Conservation (phyloP, 352 stramenopile genomes). For the Globisporangium viniferum region DNA sequence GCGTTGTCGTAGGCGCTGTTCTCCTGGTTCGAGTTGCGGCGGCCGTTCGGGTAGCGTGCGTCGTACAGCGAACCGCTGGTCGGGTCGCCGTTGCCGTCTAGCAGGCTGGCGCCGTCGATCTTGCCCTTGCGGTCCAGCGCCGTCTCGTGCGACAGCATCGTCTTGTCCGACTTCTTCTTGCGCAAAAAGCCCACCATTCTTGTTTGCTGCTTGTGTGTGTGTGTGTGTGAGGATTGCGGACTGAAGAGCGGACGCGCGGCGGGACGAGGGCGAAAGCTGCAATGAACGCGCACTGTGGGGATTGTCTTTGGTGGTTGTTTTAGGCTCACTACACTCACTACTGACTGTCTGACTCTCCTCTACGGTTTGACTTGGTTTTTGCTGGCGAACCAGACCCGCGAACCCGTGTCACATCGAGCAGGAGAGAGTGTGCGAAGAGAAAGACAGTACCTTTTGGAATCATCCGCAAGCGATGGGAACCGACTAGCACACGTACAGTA, state of each 20-base stretch:
- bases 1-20: slow-evolving; percentile 24
- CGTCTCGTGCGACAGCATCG: slow-evolving; percentile 61
- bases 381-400: slow-evolving; percentile 3
- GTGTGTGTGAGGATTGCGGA: slow-evolving; percentile 2
- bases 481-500: background rate
- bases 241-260: slow-evolving; percentile 9
- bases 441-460: slow-evolving; percentile 9
- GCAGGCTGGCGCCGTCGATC: slow-evolving; percentile 76
- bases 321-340: background rate
- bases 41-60: slow-evolving; percentile 28
- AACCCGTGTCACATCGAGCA: slow-evolving; percentile 9
- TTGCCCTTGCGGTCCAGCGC: slow-evolving; percentile 83
- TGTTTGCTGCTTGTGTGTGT: background rate
- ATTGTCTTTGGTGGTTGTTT: background rate
- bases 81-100: slow-evolving; percentile 79
- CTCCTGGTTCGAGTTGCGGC: slow-evolving; percentile 66
- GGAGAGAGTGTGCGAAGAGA: slow-evolving; percentile 6
- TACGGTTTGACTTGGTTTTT: background rate
- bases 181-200: slow-evolving; percentile 76
- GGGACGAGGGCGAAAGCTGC: slow-evolving; percentile 10
- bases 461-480: background rate
- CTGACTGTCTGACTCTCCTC: slow-evolving; percentile 13
- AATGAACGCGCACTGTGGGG: slow-evolving; percentile 1
- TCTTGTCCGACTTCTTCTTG: slow-evolving; percentile 85
- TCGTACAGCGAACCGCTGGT: slow-evolving; percentile 71